These are phyloP conservation scores for Hanseniaspora lindneri DNA, from an alignment of 805 yeast species.

Conservation along the genomic window DNA sequence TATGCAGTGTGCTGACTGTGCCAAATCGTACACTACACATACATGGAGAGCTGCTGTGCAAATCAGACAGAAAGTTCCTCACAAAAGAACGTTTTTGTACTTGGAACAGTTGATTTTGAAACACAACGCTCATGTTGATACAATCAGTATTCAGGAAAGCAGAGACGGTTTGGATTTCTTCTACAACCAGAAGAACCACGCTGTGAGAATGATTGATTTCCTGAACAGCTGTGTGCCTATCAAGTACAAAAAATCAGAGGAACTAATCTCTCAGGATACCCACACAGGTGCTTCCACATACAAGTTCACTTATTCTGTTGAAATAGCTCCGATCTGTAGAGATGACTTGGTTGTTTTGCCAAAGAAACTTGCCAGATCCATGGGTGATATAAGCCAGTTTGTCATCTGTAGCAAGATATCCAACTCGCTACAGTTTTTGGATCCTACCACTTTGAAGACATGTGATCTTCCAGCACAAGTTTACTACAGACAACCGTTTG, in stretches of 20 bases:
- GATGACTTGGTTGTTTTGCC: conserved; percentile 93
- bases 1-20: conserved; percentile 98
- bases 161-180: conserved; percentile 93
- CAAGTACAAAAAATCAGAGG: conserved; percentile 73
- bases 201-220: conserved; percentile 87
- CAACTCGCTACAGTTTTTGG: conserved; percentile 74
- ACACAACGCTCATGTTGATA: conserved; percentile 86
- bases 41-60: conserved; percentile 98
- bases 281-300: conserved; percentile 81
- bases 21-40: conserved; percentile 87
- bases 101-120: conserved; percentile 88
- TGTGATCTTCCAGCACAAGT: conserved; percentile 60
- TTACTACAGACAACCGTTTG: conserved; percentile 77
- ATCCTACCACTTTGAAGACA: conserved; percentile 66
- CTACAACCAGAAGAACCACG: conserved; percentile 79
- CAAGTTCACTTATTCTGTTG: conserved; percentile 86
- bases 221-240: conserved; percentile 74
- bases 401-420: conserved; percentile 77
- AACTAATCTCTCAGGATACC: conserved; percentile 80
- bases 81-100: conserved; percentile 90
- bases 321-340: conserved; percentile 90
- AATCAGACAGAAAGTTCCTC: conserved; percentile 93
- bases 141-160: conserved; percentile 83
- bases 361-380: conserved; percentile 63
- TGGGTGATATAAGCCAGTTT: conserved; percentile 73